These are phyloP conservation scores for Penicillium cinerascens DNA, from an alignment of 495 filamentous ascomycete genomes.

Conservation along the genomic window DNA sequence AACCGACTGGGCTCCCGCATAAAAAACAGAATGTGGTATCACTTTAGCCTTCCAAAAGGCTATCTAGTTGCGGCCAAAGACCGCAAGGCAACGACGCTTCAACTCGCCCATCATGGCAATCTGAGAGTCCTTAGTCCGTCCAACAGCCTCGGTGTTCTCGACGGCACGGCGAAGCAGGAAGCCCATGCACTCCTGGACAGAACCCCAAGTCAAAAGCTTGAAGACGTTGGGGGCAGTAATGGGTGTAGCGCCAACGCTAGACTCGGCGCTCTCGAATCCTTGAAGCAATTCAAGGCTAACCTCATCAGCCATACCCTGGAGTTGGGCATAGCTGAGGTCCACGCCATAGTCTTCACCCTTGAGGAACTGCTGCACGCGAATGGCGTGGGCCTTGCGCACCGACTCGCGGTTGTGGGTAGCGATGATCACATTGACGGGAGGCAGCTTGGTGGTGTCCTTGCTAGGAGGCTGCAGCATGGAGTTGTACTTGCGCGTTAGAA, in stretches of 20 bases:
- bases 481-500: slow-evolving; percentile 55
- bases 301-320: slow-evolving; percentile 97
- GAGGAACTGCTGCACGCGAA: slow-evolving; percentile 50
- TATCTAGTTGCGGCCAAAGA: slow-evolving; percentile 26
- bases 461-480: slow-evolving; percentile 42
- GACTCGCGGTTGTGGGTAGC: slow-evolving; percentile 92
- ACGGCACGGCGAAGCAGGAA: slow-evolving; percentile 81
- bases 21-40: slow-evolving; percentile 5
- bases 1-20: background rate
- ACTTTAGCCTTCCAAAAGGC: background rate
- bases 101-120: slow-evolving; percentile 72
- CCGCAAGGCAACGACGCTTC: slow-evolving; percentile 55
- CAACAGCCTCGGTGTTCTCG: slow-evolving; percentile 88
- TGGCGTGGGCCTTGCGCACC: slow-evolving; percentile 63
- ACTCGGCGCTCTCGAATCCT: slow-evolving; percentile 38
- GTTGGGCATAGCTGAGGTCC: slow-evolving; percentile 78
- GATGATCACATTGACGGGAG: slow-evolving; percentile 67
- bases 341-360: slow-evolving; percentile 42
- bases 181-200: slow-evolving; percentile 88
- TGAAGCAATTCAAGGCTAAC: slow-evolving; percentile 77
- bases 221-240: slow-evolving; percentile 60
- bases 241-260: slow-evolving; percentile 14
- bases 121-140: slow-evolving; percentile 69
- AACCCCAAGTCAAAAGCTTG: slow-evolving; percentile 93
- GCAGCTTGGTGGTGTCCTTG: slow-evolving; percentile 45